Percentiles rank a stretch among this genome's conserved stretches.
phyloP scores from a whole-genome alignment of 495 filamentous ascomycete genomes.

The Penicillium bialowiezense region DNA sequence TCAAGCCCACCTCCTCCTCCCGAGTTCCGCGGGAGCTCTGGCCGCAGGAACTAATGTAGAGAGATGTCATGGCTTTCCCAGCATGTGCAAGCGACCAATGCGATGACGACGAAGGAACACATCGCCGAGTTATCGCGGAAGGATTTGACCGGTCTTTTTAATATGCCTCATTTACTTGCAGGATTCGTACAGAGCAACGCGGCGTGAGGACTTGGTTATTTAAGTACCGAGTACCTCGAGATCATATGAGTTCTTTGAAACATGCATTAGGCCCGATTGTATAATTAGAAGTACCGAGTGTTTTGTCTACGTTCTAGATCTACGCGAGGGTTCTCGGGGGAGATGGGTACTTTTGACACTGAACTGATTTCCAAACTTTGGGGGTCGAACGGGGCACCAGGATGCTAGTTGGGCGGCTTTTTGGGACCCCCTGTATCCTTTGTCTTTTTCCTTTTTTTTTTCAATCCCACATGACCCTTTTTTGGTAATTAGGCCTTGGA shows the following conservation, averaged over 20 bases:
- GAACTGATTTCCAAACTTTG: not conserved
- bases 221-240: no score
- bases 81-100: conserved; percentile 28
- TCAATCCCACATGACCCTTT: conserved; percentile 2
- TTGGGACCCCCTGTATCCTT: not conserved
- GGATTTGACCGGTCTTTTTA: not conserved
- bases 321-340: not conserved
- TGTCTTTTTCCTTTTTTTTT: not conserved
- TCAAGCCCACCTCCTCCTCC: conserved; percentile 17
- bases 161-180: not conserved
- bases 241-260: no score
- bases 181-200: no score
- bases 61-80: conserved; percentile 17
- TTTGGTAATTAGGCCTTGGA: not conserved
- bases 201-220: no score
- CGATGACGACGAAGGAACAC: not conserved
- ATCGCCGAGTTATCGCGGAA: not conserved
- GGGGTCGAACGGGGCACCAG: not conserved
- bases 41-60: conserved; percentile 21
- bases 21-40: conserved; percentile 11
- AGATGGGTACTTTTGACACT: conserved; percentile 1
- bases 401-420: not conserved
- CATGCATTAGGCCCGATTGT: not conserved
- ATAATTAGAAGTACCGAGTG: not conserved
- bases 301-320: conserved; percentile 2